These are phyloP conservation scores for Colletotrichum plurivorum DNA, from an alignment of 2,329 filamentous ascomycete species.

Conservation along the genomic window DNA sequence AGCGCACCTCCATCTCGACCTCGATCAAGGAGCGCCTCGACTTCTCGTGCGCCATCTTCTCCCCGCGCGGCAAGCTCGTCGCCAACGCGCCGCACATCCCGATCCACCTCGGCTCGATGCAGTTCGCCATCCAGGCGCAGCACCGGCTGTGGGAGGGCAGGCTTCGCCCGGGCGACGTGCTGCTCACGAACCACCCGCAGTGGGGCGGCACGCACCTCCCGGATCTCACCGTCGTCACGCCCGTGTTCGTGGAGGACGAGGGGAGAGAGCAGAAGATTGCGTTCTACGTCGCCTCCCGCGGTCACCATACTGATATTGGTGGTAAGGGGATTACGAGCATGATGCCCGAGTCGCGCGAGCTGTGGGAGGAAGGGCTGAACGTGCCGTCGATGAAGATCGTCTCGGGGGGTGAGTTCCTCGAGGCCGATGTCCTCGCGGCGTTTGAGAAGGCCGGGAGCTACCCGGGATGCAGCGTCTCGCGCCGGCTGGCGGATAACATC, in stretches of 20 bases:
- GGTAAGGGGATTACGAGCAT: conserved; percentile 56
- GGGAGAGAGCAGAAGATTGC: conserved; percentile 43
- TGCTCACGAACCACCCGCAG: conserved; percentile 56
- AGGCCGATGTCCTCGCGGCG: conserved; percentile 49
- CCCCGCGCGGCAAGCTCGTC: conserved; percentile 56
- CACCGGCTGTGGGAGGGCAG: conserved; percentile 51
- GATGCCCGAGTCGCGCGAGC: conserved; percentile 56
- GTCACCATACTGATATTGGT: conserved; percentile 57
- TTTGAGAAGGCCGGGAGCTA: conserved; percentile 51
- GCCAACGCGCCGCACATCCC: conserved; percentile 59
- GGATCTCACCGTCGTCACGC: conserved; percentile 58
- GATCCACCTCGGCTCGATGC: conserved; percentile 59
- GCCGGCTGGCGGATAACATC: conserved; percentile 57
- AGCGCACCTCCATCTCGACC: conserved; percentile 68
- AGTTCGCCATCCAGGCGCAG: conserved; percentile 56
- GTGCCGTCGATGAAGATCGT: conserved; percentile 56
- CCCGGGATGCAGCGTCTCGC: conserved; percentile 54
- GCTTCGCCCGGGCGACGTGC: conserved; percentile 55
- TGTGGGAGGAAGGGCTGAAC: conserved; percentile 61
- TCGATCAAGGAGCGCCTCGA: conserved; percentile 60
- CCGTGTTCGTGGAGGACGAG: conserved; percentile 49
- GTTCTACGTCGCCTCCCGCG: conserved; percentile 56
- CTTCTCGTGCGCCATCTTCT: conserved; percentile 60
- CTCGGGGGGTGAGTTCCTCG: conserved; percentile 52
- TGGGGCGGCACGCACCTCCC: conserved; percentile 58